Base-by-base conservation (phyloP, 2,329 filamentous ascomycete species). In the Ceratocystis huliohia region DNA sequence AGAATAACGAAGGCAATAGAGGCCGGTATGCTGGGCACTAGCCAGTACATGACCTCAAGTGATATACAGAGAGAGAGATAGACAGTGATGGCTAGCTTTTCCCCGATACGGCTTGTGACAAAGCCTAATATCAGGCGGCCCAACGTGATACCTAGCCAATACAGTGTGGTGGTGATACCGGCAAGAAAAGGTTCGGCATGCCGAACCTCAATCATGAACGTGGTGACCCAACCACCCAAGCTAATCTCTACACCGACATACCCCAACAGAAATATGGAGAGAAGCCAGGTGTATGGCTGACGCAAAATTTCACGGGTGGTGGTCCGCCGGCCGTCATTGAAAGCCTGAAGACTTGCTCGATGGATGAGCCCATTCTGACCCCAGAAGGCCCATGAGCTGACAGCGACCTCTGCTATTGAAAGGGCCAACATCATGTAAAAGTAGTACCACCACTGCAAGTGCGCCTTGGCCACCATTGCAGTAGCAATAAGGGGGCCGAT, bases 141-240 rank as follows among this genome's bases (percentile, higher is more conserved):
- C 0, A 90, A 74, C 0, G 89, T 92, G 69, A 95, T 80, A 0
- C 90, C 91, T 56, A 90, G 81, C 91, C 91, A 96, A 76, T 93
- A 95, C 0, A 89, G 86, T 0, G 89, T 93, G 0, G 85, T 86
- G 0, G 84, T 85, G 76, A 94, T 84, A 2, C 90, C 90, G 44
- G 87, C 86, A 1, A 85, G 80, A 72, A 94, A 93, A 0, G 84
- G 78, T 28, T 79, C 81, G 2, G 86, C 89, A 46, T 86, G 74
- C 15, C 91, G 83, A 28, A 91, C 85, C 22, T 82, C 79, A n/a
- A 92, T 84, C 89, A 96, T 95, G 73, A 96, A 95, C 0, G 86
- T 87, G 62, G 90, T 86, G 69, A 95, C 87, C 89, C 89, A 94
- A 17, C 89, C 77, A 8, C 87, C 87, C 1, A 91, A 77, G 0